Conservation (phyloP, 106 monocot genomes). For the Xerophyta viscosa region DNA sequence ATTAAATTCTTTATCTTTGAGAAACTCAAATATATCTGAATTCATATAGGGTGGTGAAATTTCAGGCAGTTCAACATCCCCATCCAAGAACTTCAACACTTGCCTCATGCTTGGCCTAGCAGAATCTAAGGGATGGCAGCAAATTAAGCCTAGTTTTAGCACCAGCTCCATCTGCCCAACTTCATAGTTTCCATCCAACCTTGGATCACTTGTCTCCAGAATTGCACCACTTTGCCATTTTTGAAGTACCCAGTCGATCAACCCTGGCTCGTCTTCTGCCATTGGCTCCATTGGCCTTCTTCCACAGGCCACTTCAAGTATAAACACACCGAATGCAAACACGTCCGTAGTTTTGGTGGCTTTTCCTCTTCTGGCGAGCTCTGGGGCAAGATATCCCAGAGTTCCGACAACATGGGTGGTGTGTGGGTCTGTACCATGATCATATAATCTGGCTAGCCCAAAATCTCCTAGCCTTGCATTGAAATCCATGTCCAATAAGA, state of each 20-base stretch:
- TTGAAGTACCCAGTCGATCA: constrained; percentile 6
- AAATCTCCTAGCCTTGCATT: constrained; percentile 23
- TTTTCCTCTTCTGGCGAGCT: constrained; percentile 11
- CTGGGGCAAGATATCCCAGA: constrained; percentile 14
- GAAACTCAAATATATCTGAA: not conserved
- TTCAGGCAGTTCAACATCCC: not conserved
- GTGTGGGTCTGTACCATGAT: constrained; percentile 5
- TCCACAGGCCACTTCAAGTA: constrained; percentile 20
- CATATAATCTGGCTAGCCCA: constrained; percentile 13
- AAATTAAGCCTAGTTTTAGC: not conserved
- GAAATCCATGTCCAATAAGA: constrained; percentile 14
- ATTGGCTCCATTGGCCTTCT: constrained; percentile 8
- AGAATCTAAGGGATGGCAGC: constrained; percentile 1
- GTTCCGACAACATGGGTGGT: constrained; percentile 12
- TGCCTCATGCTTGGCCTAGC: constrained; percentile 11
- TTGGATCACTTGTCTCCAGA: not conserved
- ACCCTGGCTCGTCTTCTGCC: not conserved
- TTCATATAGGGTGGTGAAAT: not conserved
- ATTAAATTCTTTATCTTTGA: not conserved
- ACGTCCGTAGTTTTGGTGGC: constrained; percentile 13
- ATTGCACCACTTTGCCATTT: constrained; percentile 9
- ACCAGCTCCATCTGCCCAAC: constrained; percentile 1
- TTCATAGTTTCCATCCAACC: not conserved
- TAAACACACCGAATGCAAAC: constrained; percentile 11
- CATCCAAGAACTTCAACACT: constrained; percentile 4